Evolutionary conservation across 495 filamentous ascomycete genomes (phyloP).

Genomic region (Neurospora sp.): DNA sequence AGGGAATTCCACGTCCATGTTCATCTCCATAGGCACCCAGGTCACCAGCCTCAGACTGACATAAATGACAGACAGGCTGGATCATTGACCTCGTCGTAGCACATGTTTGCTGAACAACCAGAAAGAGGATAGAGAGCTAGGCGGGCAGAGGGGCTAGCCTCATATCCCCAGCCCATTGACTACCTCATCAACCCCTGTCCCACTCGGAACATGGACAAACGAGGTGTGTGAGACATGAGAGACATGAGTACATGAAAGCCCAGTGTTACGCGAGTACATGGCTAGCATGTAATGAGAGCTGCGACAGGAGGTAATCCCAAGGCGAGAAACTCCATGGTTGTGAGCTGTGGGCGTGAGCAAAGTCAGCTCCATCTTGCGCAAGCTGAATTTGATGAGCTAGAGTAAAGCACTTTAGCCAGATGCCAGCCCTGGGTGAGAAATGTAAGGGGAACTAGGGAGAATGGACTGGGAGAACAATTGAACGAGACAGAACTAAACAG

Average conservation of each 20-base stretch:
- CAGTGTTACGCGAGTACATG: neutral
- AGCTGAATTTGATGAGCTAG: neutral
- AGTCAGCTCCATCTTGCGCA: neutral
- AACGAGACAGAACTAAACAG: neutral
- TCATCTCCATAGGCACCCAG: neutral
- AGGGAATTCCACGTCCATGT: neutral
- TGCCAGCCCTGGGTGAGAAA: neutral
- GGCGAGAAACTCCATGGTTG: neutral
- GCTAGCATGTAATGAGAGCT: neutral
- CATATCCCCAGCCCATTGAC: neutral
- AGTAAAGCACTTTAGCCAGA: neutral
- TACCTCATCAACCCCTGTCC: neutral
- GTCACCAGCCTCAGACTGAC: neutral
- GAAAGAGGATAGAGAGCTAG: neutral
- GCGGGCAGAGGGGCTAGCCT: neutral
- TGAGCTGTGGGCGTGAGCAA: neutral
- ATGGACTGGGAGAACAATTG: neutral
- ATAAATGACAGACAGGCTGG: neutral
- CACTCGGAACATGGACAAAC: neutral
- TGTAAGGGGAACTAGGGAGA: neutral
- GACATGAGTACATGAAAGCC: neutral
- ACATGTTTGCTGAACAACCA: neutral
- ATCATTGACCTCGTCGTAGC: neutral
- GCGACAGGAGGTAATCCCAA: neutral
- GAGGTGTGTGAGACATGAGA: neutral